Evolutionary conservation across 1,139 yeast species (phyloP).

Genomic region (Tardiomyces blankii): DNA sequence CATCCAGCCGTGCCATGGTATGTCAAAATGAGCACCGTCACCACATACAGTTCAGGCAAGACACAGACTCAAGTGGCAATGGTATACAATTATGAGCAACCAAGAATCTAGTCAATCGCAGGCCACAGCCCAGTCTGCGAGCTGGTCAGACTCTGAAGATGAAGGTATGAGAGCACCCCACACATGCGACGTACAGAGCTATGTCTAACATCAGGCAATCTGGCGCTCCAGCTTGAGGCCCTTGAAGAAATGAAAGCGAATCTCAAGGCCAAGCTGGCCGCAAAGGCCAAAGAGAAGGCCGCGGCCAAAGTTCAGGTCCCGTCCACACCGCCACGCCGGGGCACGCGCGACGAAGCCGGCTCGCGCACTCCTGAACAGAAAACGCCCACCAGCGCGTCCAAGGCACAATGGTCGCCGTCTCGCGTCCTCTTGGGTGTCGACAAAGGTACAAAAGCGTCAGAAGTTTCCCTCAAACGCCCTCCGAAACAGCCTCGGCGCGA

Average conservation of each 20-base stretch:
- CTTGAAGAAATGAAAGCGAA: background rate
- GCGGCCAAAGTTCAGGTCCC: background rate
- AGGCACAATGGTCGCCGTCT: slow-evolving; percentile 1
- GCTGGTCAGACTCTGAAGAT: background rate
- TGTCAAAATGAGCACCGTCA: no score
- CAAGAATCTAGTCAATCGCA: no score
- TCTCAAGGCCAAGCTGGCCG: background rate
- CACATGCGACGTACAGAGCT: no score
- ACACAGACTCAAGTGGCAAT: no score
- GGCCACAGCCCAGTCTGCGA: background rate
- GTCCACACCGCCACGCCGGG: background rate
- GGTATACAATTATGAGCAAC: no score
- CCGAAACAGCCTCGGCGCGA: background rate
- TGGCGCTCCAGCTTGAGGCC: background rate
- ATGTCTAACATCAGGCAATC: background rate
- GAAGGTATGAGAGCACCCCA: background rate
- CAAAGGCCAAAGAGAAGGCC: background rate
- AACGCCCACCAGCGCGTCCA: background rate
- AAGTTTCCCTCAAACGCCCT: slow-evolving; percentile 7
- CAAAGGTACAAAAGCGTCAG: slow-evolving; percentile 9
- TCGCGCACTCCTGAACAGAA: background rate
- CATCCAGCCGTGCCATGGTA: no score
- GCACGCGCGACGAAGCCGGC: background rate
- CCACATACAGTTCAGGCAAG: no score
- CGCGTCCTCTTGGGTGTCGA: slow-evolving; percentile 8